These are phyloP conservation scores for Draba incana DNA, from an alignment of 345 rosid genomes.

Conservation along the genomic window DNA sequence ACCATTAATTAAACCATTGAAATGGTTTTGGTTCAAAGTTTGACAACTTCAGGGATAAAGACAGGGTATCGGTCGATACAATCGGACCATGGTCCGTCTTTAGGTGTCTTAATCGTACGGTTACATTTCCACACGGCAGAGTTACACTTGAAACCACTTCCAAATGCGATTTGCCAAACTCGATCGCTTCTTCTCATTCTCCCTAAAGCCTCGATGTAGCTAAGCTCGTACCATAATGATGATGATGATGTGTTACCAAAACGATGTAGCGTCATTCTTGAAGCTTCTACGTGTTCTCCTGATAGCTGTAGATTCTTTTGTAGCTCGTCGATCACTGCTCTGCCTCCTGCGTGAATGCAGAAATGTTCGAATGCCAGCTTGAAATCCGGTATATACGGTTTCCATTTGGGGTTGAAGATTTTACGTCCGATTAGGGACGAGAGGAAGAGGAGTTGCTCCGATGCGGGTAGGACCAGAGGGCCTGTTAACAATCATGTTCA, in stretches of 20 bases:
- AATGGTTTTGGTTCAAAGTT: constrained; percentile 47
- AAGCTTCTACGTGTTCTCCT: constrained; percentile 77
- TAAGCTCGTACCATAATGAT: constrained; percentile 77
- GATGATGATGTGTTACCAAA: constrained; percentile 94
- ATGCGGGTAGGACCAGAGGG: constrained; percentile 74
- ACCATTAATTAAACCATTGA: constrained; percentile 23
- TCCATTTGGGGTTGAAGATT: constrained; percentile 65
- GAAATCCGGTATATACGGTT: constrained; percentile 85
- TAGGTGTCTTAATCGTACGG: constrained; percentile 55
- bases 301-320: constrained; percentile 76
- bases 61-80: constrained; percentile 76
- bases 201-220: constrained; percentile 80
- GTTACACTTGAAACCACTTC: constrained; percentile 94
- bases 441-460: constrained; percentile 73
- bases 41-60: constrained; percentile 74
- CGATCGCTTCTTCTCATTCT: constrained; percentile 69
- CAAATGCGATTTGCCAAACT: constrained; percentile 88
- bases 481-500: constrained; percentile 29
- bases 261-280: constrained; percentile 79
- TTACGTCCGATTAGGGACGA: constrained; percentile 62
- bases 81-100: constrained; percentile 74
- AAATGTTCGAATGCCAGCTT: constrained; percentile 89
- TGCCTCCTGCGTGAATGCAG: constrained; percentile 92
- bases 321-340: constrained; percentile 82
- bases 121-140: constrained; percentile 93